These are phyloP conservation scores for Manihot esculenta DNA, from an alignment of 441 rosid species.

Conservation along the genomic window DNA sequence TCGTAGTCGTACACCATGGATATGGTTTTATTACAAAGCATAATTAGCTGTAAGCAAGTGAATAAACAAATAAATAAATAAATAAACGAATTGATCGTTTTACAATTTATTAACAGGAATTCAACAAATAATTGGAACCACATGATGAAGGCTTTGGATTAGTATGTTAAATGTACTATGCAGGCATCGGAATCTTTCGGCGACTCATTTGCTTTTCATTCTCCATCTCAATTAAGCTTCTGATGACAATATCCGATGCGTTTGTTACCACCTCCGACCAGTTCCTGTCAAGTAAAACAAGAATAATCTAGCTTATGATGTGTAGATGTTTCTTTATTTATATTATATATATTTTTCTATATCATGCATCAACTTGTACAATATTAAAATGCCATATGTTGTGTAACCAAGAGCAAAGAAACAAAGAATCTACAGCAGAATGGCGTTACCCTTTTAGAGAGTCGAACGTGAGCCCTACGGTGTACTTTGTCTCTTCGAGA, in stretches of 20 bases:
- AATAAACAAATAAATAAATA: neutral
- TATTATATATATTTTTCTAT: too few species aligned
- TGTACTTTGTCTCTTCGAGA: slow-evolving; percentile 65
- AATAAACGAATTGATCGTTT: neutral
- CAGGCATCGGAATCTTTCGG: slow-evolving; percentile 1
- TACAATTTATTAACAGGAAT: neutral
- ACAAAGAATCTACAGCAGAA: too few species aligned
- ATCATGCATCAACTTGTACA: too few species aligned
- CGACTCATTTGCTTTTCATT: slow-evolving; percentile 23
- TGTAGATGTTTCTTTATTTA: too few species aligned
- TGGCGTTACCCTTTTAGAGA: slow-evolving; percentile 56
- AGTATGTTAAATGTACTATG: neutral
- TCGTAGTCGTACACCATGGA: neutral
- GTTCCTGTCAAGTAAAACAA: slow-evolving; percentile 37
- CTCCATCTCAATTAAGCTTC: slow-evolving; percentile 59
- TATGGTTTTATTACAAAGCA: neutral
- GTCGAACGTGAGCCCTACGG: slow-evolving; percentile 62
- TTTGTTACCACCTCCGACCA: slow-evolving; percentile 62
- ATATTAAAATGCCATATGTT: too few species aligned
- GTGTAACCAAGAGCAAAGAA: too few species aligned
- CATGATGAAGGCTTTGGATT: neutral
- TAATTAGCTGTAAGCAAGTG: too few species aligned
- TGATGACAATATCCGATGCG: slow-evolving; percentile 64
- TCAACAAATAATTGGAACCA: neutral
- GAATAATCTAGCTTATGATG: too few species aligned